Evolutionary conservation across 441 rosid genomes (phyloP).

Genomic region (Gossypium gossypioides): DNA sequence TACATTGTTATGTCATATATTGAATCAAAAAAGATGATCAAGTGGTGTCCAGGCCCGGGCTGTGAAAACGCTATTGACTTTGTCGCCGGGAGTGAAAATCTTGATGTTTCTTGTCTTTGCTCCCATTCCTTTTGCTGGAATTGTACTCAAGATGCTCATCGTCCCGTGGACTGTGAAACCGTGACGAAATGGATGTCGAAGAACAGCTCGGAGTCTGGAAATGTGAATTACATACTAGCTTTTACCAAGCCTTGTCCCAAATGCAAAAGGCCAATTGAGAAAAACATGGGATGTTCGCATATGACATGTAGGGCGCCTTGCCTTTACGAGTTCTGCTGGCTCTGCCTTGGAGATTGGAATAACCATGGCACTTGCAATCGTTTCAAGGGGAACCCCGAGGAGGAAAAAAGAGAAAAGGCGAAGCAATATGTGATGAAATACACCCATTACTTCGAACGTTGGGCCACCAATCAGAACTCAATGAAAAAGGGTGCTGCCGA

Average conservation of each 20-base stretch:
- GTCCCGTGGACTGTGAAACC: conserved; percentile 66
- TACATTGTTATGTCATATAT: conserved; percentile 51
- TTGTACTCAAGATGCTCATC: conserved; percentile 64
- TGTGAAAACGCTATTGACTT: conserved; percentile 49
- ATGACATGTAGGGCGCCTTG: conserved; percentile 59
- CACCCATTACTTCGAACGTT: conserved; percentile 63
- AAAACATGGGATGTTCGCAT: conserved; percentile 63
- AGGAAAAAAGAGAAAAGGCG: conserved; percentile 39
- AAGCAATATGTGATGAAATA: conserved; percentile 48
- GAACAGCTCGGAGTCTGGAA: conserved; percentile 57
- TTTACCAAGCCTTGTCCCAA: conserved; percentile 75
- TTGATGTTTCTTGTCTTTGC: conserved; percentile 51
- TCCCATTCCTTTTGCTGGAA: conserved; percentile 60
- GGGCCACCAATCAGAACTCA: conserved; percentile 56
- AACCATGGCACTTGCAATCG: conserved; percentile 32
- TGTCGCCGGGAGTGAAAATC: conserved; percentile 27
- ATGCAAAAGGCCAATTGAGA: conserved; percentile 69
- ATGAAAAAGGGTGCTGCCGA: conserved; percentile 41
- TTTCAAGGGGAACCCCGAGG: conserved; percentile 26
- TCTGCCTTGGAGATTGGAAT: conserved; percentile 44
- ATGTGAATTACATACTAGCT: conserved; percentile 53
- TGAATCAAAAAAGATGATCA: conserved; percentile 41
- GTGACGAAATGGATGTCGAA: conserved; percentile 54
- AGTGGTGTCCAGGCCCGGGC: conserved; percentile 64
- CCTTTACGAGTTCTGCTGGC: conserved; percentile 61